Evolutionary conservation across 495 filamentous ascomycete genomes (phyloP).

Genomic region (Jackrogersella minutella): DNA sequence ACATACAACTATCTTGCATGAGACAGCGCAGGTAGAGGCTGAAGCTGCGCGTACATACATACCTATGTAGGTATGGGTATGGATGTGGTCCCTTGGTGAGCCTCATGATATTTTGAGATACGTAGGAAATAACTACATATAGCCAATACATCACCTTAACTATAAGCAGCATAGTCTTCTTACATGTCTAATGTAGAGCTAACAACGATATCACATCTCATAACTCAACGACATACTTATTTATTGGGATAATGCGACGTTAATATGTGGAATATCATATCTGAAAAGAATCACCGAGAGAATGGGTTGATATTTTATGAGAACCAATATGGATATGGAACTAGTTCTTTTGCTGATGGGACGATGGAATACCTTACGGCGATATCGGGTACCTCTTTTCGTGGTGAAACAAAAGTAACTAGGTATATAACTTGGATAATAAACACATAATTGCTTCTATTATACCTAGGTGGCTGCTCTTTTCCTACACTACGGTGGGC

Average conservation of each 20-base stretch:
- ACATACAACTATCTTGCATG: slow-evolving; percentile 29
- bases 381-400: slow-evolving; percentile 28
- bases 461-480: neutral
- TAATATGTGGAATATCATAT: slow-evolving; percentile 43
- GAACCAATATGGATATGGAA: slow-evolving; percentile 33
- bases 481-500: no score
- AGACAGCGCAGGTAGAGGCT: slow-evolving; percentile 18
- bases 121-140: no score
- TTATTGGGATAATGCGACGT: slow-evolving; percentile 32
- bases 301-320: slow-evolving; percentile 34
- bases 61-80: slow-evolving; percentile 6
- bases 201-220: slow-evolving; percentile 28
- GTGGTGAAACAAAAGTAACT: slow-evolving; percentile 5
- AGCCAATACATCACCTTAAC: slow-evolving; percentile 1
- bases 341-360: slow-evolving; percentile 24
- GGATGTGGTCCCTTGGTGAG: slow-evolving; percentile 6
- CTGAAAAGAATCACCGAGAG: slow-evolving; percentile 40
- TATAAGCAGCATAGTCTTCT: slow-evolving; percentile 21
- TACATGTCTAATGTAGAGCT: slow-evolving; percentile 10
- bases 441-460: neutral
- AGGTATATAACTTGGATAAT: neutral
- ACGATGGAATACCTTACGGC: slow-evolving; percentile 18
- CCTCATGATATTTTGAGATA: slow-evolving; percentile 12
- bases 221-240: slow-evolving; percentile 29
- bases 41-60: neutral